A percentile compares a stretch with the other conserved stretches of the same genome.
Conservation (phyloP, 176 grass and related monocot genomes). For the Thinopyrum elongatum region DNA sequence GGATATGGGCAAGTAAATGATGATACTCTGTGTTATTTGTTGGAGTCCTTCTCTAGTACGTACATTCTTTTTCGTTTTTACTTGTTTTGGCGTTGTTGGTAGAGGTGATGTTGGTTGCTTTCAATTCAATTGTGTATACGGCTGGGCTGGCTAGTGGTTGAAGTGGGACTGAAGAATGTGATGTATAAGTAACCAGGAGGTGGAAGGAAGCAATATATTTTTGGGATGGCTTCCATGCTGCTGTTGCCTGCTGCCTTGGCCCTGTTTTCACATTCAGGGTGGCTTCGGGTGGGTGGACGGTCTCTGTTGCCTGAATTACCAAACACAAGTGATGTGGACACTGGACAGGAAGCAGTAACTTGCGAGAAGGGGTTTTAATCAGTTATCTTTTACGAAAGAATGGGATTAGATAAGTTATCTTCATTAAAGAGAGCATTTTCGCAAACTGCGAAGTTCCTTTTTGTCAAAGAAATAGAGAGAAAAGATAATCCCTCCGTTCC, state of each 20-base stretch:
- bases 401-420: no score
- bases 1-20: conserved; percentile 48
- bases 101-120: conserved; percentile 33
- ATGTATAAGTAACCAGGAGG: not conserved
- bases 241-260: conserved; percentile 1
- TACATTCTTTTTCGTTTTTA: not conserved
- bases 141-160: conserved; percentile 2
- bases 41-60: not conserved
- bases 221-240: conserved; percentile 37
- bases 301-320: conserved; percentile 1
- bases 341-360: not conserved
- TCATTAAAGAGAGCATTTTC: not conserved
- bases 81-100: not conserved
- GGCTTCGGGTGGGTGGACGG: conserved; percentile 17
- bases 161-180: conserved; percentile 36
- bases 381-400: not conserved
- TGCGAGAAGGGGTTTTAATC: not conserved
- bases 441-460: not conserved
- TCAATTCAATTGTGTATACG: conserved; percentile 42
- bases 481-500: no score
- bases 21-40: not conserved
- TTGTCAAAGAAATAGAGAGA: not conserved
- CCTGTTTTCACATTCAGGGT: conserved; percentile 7
- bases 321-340: not conserved
- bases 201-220: conserved; percentile 41